These are phyloP conservation scores for Eucalyptus sideroxylon DNA, from an alignment of 345 rosid genomes.

Conservation along the genomic window DNA sequence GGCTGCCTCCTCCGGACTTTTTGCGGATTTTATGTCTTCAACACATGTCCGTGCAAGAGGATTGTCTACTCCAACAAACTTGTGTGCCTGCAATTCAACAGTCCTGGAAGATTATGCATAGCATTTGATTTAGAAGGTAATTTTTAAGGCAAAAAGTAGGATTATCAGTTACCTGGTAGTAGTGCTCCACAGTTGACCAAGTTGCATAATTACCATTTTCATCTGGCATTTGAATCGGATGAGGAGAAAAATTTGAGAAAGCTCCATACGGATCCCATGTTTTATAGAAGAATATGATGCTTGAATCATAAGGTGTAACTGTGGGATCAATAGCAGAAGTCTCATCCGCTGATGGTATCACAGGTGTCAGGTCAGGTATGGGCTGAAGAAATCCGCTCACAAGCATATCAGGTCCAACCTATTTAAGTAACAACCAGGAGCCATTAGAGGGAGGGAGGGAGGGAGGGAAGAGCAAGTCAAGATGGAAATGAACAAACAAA, in stretches of 20 bases:
- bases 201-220: conserved; percentile 33
- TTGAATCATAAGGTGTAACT: conserved; percentile 55
- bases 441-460: neutral
- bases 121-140: neutral
- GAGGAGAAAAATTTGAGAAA: conserved; percentile 88
- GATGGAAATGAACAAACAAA: neutral
- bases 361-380: conserved; percentile 70
- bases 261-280: conserved; percentile 96
- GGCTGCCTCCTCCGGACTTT: conserved; percentile 93
- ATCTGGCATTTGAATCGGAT: conserved; percentile 65
- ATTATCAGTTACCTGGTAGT: conserved; percentile 56
- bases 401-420: conserved; percentile 97
- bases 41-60: conserved; percentile 40
- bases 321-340: conserved; percentile 82
- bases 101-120: neutral
- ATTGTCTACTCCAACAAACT: conserved; percentile 46
- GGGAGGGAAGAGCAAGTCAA: neutral
- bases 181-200: conserved; percentile 83
- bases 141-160: neutral
- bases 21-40: conserved; percentile 52
- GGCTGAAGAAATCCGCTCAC: conserved; percentile 91
- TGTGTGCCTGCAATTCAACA: conserved; percentile 37
- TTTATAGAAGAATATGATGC: conserved; percentile 79
- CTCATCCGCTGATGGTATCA: conserved; percentile 70
- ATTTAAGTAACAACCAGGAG: neutral